Conservation (phyloP, 148 eudicot genomes). For the Heliamphora exappendiculata region DNA sequence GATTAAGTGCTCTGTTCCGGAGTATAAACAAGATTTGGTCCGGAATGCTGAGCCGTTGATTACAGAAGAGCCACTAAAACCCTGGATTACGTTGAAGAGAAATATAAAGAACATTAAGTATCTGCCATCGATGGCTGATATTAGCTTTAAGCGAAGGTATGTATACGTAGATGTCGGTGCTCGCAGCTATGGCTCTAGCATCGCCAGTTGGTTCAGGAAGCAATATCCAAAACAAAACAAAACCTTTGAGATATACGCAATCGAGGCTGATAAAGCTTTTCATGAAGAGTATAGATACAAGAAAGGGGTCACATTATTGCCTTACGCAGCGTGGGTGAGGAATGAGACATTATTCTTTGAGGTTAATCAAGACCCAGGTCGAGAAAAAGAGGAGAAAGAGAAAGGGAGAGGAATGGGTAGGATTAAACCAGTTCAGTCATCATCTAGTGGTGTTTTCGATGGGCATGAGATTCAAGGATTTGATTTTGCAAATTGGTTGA, state of each 20-base stretch:
- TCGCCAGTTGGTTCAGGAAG: conserved; percentile 88
- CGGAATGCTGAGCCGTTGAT: conserved; percentile 71
- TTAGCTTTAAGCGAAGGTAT: conserved; percentile 66
- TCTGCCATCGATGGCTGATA: conserved; percentile 69
- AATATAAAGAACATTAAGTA: conserved; percentile 72
- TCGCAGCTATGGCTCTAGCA: conserved; percentile 94
- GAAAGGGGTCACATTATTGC: conserved; percentile 67
- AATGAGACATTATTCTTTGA: conserved; percentile 85
- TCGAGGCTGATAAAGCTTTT: conserved; percentile 83
- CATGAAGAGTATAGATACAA: conserved; percentile 59
- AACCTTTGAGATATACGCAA: conserved; percentile 77
- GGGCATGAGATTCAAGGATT: conserved; percentile 70
- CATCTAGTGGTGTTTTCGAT: conserved; percentile 22
- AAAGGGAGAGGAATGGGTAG: conserved; percentile 88
- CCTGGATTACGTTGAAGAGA: conserved; percentile 82
- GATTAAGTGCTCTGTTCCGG: conserved; percentile 58
- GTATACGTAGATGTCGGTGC: conserved; percentile 92
- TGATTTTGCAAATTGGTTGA: conserved; percentile 92
- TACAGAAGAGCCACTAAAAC: conserved; percentile 63
- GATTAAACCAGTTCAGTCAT: conserved; percentile 60
- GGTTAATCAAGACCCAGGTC: conserved; percentile 61
- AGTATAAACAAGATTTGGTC: conserved; percentile 54
- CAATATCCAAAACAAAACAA: conserved; percentile 92
- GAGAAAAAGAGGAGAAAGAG: conserved; percentile 54
- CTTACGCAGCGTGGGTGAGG: conserved; percentile 91